Conservation (phyloP, 345 rosid genomes). For the Populus euphratica region DNA sequence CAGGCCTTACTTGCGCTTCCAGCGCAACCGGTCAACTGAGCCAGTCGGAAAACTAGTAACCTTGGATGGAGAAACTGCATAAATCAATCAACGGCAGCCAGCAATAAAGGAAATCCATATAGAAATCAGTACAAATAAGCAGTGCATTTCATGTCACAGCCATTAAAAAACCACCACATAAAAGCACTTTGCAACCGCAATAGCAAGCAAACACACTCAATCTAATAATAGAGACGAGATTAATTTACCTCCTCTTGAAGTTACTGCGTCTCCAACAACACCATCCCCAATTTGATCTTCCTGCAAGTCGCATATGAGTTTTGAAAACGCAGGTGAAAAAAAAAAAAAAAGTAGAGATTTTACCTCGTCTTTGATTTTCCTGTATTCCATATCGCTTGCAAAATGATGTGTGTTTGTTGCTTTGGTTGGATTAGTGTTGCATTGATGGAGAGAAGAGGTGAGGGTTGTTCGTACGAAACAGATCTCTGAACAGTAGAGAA, state of each 20-base stretch:
- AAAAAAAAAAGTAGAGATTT: not conserved
- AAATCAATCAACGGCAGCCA: not conserved
- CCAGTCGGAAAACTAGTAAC: constrained; percentile 35
- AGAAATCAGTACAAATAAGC: no score
- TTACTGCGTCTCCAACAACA: constrained; percentile 38
- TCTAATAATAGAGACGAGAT: constrained; percentile 16
- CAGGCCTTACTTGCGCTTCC: constrained; percentile 73
- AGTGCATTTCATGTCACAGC: no score
- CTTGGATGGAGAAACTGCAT: constrained; percentile 38
- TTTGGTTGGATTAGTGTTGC: no score
- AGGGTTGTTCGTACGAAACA: no score
- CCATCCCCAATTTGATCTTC: constrained; percentile 43
- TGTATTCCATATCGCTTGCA: constrained; percentile 51
- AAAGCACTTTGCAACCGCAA: no score
- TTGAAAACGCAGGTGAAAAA: no score
- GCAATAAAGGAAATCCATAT: no score
- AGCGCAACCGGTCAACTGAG: constrained; percentile 43
- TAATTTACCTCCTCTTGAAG: constrained; percentile 27
- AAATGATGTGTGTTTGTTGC: no score
- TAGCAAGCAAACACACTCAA: not conserved
- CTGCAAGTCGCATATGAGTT: not conserved
- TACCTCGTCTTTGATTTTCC: constrained; percentile 81
- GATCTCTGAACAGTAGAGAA: no score
- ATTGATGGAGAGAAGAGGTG: no score
- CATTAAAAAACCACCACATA: no score